These are phyloP conservation scores for Mycena floridula DNA, from an alignment of 768 basidiomycete species.

Conservation along the genomic window DNA sequence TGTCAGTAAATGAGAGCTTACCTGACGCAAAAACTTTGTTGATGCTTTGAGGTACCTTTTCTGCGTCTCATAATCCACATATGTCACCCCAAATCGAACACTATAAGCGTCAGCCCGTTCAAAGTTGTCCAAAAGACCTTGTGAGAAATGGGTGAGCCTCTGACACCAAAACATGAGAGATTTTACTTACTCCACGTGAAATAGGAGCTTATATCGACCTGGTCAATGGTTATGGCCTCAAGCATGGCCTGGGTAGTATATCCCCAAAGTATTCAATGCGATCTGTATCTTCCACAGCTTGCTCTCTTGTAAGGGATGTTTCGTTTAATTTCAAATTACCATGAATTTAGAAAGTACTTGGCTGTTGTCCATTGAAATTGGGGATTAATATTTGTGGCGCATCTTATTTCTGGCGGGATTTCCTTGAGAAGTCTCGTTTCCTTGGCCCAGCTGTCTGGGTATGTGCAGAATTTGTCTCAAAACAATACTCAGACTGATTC, in stretches of 20 bases:
- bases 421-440: no score
- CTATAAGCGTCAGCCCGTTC: conserved; percentile 72
- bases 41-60: conserved; percentile 61
- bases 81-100: conserved; percentile 66
- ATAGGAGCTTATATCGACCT: conserved; percentile 55
- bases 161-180: not conserved
- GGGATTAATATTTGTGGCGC: conserved; percentile 36
- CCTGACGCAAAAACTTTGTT: conserved; percentile 50
- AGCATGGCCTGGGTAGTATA: conserved; percentile 46
- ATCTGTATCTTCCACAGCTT: conserved; percentile 50
- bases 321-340: conserved; percentile 67
- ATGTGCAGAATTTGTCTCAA: no score
- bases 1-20: no score
- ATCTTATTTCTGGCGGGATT: no score
- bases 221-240: conserved; percentile 54
- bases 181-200: conserved; percentile 62
- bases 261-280: conserved; percentile 65
- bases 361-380: no score
- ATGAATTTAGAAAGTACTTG: conserved; percentile 47
- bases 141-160: conserved; percentile 4
- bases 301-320: conserved; percentile 41
- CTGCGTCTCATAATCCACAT: conserved; percentile 67
- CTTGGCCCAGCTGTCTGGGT: no score
- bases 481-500: no score
- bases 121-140: conserved; percentile 66